Base-by-base conservation (phyloP, 1,139 yeast genomes). In the Sugiyamaella paludigena region DNA sequence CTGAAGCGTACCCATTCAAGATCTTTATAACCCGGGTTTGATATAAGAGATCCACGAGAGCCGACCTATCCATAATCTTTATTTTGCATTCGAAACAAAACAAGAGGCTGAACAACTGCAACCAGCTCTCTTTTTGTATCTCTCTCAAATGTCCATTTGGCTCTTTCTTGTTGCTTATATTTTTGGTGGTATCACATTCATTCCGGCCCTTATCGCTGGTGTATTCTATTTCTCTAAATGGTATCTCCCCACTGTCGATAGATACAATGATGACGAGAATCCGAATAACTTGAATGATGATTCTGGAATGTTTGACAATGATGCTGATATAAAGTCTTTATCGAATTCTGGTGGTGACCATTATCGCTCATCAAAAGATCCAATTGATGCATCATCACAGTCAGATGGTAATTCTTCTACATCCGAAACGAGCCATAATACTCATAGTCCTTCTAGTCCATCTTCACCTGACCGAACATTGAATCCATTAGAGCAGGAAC, bases 111-210 rank as follows among this genome's bases (percentile, higher is more conserved):
- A 19, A 19, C 24, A 5, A 4, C 24, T 4, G 5, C 24, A 19
- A 19, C 24, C 24, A 19, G 5, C 24, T 5, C 24, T 19, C 3
- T 19, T 19, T 19, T 19, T 4, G 5, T 19, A 19, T 19, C 24
- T 19, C 24, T 19, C 24, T 5, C 24, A 19, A 19, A 34, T 34
- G 33, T 45, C 31, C 30, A 33, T 40, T 19, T 48, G 58, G 28
- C 51, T 57, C 42, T 61, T 67, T 24, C 43, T 76, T 9, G 62
- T 64, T 26, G 69, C 73, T 1, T 85, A 83, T 62, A 40, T 87
- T 1, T 45, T 86, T 3, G 97, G 97, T 5, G 96, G 96, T 0
- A 39, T 89, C 6, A 87, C 96, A 0, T 78, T 89, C 54, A 63
- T 87, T 15, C 96, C 96, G 0, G 54, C 82, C 31, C 51, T 79